Evolutionary conservation across 75 land plant genomes (phyloP).

Genomic region (Picea glauca): DNA sequence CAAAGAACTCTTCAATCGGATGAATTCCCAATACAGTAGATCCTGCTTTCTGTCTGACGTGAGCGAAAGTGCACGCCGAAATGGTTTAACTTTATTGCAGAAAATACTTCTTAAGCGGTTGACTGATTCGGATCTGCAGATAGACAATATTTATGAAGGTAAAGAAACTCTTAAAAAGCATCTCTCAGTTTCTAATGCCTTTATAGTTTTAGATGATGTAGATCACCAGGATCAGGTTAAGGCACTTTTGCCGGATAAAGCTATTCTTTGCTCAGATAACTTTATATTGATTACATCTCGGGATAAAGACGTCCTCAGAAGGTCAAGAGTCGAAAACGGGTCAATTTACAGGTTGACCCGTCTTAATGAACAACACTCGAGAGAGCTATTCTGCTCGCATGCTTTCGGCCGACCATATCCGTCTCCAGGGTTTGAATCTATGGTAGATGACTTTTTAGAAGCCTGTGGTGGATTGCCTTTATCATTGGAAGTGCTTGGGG

Average conservation of each 20-base stretch:
- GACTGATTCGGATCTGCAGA: background rate
- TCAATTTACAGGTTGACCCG: background rate
- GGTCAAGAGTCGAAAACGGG: background rate
- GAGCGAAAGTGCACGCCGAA: background rate
- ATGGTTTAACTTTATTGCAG: background rate
- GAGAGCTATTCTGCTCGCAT: background rate
- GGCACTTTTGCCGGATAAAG: background rate
- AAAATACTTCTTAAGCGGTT: background rate
- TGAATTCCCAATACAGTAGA: background rate
- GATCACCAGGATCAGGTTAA: background rate
- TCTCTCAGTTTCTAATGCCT: background rate
- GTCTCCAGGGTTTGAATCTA: background rate
- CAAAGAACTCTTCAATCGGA: background rate
- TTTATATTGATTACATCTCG: background rate
- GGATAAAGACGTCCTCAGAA: background rate
- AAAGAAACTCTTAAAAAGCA: background rate
- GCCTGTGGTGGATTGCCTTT: conserved; percentile 1
- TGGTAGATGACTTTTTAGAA: background rate
- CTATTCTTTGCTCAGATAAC: background rate
- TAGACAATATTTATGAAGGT: background rate
- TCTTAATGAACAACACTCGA: background rate
- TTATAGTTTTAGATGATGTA: background rate
- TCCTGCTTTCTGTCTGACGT: background rate
- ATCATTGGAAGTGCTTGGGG: background rate
- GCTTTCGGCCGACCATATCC: background rate